Evolutionary conservation across 1,284 basidiomycete species (phyloP).

Genomic region (Malassezia dermatis): DNA sequence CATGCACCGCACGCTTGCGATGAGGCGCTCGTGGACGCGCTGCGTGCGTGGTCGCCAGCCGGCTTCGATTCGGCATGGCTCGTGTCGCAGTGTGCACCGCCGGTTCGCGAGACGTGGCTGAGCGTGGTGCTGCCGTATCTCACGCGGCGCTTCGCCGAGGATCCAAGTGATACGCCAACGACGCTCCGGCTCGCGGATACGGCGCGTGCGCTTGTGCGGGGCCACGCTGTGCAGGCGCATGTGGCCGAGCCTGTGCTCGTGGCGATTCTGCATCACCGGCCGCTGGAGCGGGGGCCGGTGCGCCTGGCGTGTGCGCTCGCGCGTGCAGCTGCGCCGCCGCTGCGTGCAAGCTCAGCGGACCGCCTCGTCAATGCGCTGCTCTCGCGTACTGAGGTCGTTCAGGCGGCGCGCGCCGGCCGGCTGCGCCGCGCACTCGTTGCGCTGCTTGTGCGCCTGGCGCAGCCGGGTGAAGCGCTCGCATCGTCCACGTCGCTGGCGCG

Average conservation of each 20-base stretch:
- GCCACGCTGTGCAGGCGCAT: slow-evolving; percentile 46
- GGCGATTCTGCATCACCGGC: slow-evolving; percentile 57
- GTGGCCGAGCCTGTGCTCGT: slow-evolving; percentile 65
- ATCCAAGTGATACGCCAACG: slow-evolving; percentile 25
- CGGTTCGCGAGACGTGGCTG: background rate
- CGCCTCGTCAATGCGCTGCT: slow-evolving; percentile 26
- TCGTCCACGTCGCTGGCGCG: slow-evolving; percentile 61
- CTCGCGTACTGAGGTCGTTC: slow-evolving; percentile 22
- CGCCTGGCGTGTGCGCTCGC: slow-evolving; percentile 52
- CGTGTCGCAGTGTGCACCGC: background rate
- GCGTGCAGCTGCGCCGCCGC: background rate
- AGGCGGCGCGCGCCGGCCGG: slow-evolving; percentile 21
- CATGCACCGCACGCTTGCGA: background rate
- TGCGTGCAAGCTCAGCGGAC: slow-evolving; percentile 17
- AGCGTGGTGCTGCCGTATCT: background rate
- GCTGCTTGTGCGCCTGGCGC: slow-evolving; percentile 2
- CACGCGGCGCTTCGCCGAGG: slow-evolving; percentile 31
- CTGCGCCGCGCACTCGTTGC: slow-evolving; percentile 8
- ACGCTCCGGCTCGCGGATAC: background rate
- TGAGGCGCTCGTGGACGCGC: background rate
- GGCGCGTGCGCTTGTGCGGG: background rate
- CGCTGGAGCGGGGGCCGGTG: slow-evolving; percentile 53
- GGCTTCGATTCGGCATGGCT: background rate
- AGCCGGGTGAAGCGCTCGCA: slow-evolving; percentile 57
- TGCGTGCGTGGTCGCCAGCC: background rate